Conservation (phyloP, 768 basidiomycete species). For the Boletus pseudopeckii region DNA sequence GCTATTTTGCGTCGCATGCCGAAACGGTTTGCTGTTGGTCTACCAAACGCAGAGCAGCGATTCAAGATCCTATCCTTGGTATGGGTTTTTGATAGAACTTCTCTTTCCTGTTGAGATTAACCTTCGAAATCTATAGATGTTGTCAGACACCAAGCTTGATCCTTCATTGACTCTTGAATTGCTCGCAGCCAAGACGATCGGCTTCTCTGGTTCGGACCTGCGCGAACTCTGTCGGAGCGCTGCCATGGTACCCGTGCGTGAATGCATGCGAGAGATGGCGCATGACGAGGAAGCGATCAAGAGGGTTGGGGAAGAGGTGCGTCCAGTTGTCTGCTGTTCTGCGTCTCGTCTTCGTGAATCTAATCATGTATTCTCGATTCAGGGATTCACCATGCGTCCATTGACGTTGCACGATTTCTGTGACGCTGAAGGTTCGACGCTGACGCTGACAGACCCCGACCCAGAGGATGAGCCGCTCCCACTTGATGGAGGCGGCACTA, state of each 20-base stretch:
- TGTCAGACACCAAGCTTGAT: slow-evolving; percentile 69
- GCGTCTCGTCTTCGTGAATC: background rate
- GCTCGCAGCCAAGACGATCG: slow-evolving; percentile 68
- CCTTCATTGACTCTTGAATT: slow-evolving; percentile 55
- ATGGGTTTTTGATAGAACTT: slow-evolving; percentile 14
- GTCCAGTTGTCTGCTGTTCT: background rate
- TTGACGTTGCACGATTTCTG: slow-evolving; percentile 70
- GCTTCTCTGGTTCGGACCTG: slow-evolving; percentile 86
- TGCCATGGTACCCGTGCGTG: slow-evolving; percentile 88
- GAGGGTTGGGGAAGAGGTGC: slow-evolving; percentile 42
- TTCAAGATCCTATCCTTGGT: slow-evolving; percentile 82
- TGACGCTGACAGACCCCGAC: slow-evolving; percentile 24
- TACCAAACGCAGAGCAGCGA: slow-evolving; percentile 78
- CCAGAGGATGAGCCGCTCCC: slow-evolving; percentile 28
- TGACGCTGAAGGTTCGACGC: slow-evolving; percentile 34
- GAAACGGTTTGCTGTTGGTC: slow-evolving; percentile 83
- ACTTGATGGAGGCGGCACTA: background rate
- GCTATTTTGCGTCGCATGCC: slow-evolving; percentile 96
- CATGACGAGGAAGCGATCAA: slow-evolving; percentile 48
- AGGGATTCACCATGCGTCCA: slow-evolving; percentile 80
- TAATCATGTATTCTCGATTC: background rate
- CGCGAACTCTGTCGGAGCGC: slow-evolving; percentile 91
- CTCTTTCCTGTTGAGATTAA: background rate
- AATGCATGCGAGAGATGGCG: slow-evolving; percentile 61
- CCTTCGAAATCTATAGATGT: slow-evolving; percentile 53